Evolutionary conservation across 179 eudicot species (phyloP).

Genomic region (Silene vulgaris): DNA sequence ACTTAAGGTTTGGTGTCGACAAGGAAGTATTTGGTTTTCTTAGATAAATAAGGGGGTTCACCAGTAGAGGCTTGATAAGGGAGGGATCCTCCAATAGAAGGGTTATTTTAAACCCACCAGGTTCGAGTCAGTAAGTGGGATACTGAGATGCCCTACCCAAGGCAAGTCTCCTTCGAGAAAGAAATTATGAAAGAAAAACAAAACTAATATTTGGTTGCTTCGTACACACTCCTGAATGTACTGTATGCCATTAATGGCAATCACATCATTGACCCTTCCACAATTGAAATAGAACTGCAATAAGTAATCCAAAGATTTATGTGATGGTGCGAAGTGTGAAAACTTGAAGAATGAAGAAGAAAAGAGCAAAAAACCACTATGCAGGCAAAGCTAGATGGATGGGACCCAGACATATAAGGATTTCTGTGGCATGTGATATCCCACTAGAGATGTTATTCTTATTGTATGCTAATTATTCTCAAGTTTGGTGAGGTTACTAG

Average conservation of each 20-base stretch:
- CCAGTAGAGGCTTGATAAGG: background rate
- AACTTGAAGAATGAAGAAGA: slow-evolving; percentile 26
- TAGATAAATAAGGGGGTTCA: background rate
- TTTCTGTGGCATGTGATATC: slow-evolving; percentile 29
- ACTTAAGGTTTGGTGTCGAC: background rate
- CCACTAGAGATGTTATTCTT: slow-evolving; percentile 25
- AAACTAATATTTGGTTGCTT: background rate
- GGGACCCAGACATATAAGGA: slow-evolving; percentile 24
- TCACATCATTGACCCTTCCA: background rate
- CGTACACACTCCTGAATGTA: background rate
- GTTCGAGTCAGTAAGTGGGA: background rate
- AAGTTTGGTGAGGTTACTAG: slow-evolving; percentile 19
- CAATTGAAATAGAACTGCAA: slow-evolving; percentile 19
- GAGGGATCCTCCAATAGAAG: background rate
- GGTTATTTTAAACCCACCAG: slow-evolving; percentile 5
- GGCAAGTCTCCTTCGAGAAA: background rate
- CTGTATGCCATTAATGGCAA: background rate
- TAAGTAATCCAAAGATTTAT: background rate
- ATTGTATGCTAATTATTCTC: slow-evolving; percentile 14
- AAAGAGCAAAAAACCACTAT: slow-evolving; percentile 26
- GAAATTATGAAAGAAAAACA: background rate
- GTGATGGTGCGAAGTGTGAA: slow-evolving; percentile 26
- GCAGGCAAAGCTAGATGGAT: slow-evolving; percentile 39
- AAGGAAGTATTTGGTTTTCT: background rate
- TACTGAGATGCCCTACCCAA: background rate